These are phyloP conservation scores for Primulina huaijiensis DNA, from an alignment of 257 asterid genomes.

Conservation along the genomic window DNA sequence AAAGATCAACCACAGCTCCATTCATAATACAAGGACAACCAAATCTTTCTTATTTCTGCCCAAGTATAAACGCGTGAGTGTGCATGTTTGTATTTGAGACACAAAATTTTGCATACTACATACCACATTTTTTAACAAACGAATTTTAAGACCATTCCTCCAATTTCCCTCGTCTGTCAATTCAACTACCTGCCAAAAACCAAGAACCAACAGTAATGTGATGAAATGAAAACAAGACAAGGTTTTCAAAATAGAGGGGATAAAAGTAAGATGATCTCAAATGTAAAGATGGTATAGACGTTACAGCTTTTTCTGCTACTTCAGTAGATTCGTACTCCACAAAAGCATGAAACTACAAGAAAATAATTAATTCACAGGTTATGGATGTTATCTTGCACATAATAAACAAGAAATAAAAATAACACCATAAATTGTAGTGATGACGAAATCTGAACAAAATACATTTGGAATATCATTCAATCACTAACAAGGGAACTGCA, in stretches of 20 bases:
- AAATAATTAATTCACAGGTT: slow-evolving; percentile 20
- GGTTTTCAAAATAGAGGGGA: slow-evolving; percentile 3
- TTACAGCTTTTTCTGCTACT: slow-evolving; percentile 82
- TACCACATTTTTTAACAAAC: slow-evolving; percentile 56
- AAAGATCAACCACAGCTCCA: neutral
- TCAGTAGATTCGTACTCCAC: slow-evolving; percentile 86
- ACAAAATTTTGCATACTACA: slow-evolving; percentile 24
- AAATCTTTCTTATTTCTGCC: slow-evolving; percentile 17
- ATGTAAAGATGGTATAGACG: slow-evolving; percentile 1
- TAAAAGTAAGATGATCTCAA: neutral
- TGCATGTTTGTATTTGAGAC: neutral
- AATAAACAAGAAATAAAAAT: slow-evolving; percentile 2
- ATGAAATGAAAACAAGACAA: slow-evolving; percentile 10
- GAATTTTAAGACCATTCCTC: slow-evolving; percentile 87
- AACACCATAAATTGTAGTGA: neutral
- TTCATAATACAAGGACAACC: slow-evolving; percentile 2
- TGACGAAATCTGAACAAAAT: neutral
- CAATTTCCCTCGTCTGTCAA: slow-evolving; percentile 74
- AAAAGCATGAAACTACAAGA: slow-evolving; percentile 77
- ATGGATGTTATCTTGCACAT: slow-evolving; percentile 15
- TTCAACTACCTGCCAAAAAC: slow-evolving; percentile 50
- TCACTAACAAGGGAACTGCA: slow-evolving; percentile 3
- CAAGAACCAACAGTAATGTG: slow-evolving; percentile 19
- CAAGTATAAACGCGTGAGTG: slow-evolving; percentile 16
- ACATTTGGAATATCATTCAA: neutral